A percentile compares a stretch with the other conserved stretches of the same genome.
Conservation (phyloP, 768 basidiomycete species). For the Coprinellus micaceus region DNA sequence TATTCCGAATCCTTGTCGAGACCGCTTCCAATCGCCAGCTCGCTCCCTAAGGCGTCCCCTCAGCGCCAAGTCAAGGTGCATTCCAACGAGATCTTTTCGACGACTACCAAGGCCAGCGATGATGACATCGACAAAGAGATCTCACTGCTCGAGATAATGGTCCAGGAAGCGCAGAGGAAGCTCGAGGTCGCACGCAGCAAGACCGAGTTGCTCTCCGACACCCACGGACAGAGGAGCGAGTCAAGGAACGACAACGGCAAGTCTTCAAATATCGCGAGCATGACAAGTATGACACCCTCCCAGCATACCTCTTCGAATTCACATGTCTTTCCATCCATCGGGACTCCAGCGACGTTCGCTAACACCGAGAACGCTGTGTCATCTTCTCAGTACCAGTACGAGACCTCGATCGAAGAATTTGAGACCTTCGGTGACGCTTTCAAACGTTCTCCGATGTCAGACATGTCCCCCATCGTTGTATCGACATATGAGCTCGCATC, state of each 20-base stretch:
- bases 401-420: constrained; percentile 15
- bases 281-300: no score
- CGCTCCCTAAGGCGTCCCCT: not conserved
- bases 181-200: not conserved
- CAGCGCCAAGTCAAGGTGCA: not conserved
- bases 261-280: no score
- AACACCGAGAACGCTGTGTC: not conserved
- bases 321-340: not conserved
- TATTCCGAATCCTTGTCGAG: no score
- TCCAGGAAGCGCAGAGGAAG: not conserved
- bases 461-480: no score
- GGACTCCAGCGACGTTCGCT: constrained; percentile 1
- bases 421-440: no score
- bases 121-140: constrained; percentile 4
- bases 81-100: not conserved
- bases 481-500: no score
- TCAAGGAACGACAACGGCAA: no score
- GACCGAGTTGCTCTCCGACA: no score
- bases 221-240: no score
- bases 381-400: constrained; percentile 12
- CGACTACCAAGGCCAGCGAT: not conserved
- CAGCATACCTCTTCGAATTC: no score
- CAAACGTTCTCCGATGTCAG: no score
- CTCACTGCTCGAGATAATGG: not conserved
- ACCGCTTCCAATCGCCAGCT: no score